Evolutionary conservation across 2,329 filamentous ascomycete species (phyloP), one percentile per base, ranked within the genome.

Genomic region (Xylaria sp.): DNA sequence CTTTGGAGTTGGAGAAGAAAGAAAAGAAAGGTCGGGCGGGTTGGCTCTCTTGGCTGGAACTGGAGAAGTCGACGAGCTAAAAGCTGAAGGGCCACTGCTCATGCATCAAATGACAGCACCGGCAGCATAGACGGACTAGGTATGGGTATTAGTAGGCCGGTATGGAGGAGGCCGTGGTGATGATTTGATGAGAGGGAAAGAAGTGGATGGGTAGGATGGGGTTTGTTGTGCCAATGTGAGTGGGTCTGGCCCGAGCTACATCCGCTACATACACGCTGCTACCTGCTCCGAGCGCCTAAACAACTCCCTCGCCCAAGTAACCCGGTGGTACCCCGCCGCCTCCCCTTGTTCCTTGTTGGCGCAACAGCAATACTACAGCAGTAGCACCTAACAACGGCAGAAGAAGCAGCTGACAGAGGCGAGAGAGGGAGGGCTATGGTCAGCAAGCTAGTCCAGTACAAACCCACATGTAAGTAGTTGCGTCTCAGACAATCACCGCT

Each of bases 161-260:
- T 10, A 55, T 18, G 51, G 48, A 55, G 59, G 63, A 54, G 69
- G 66, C 63, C 54, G 62, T 63, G 52, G 65, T 65, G 66, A 51
- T 65, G 66, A 71, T 71, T 71, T 71, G 66, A 62, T 48, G 63
- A 60, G 58, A 69, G 66, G 50, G 20, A 71, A 64, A 46, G 67
- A 70, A 51, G 56, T 57, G 55, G 56, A 61, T 64, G 52, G 66
- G 66, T 59, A 69, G 70, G 37, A 64, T 62, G 32, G 51, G 63
- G 48, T 65, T 60, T 44, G 34, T 52, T 65, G 23, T 62, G 32
- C 66, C 51, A 32, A 63, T 70, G 68, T 70, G 68, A 65, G 70
- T 71, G 70, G 66, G 63, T 20, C 56, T 18, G 8, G 32, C 12
- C 15, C 52, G 18, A 4, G 37, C 2, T 65, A 51, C 61, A 10